A percentile compares a stretch with the other conserved stretches of the same genome.
These are phyloP conservation scores for Begonia masoniana DNA, from an alignment of 306 rosid species.

Conservation along the genomic window DNA sequence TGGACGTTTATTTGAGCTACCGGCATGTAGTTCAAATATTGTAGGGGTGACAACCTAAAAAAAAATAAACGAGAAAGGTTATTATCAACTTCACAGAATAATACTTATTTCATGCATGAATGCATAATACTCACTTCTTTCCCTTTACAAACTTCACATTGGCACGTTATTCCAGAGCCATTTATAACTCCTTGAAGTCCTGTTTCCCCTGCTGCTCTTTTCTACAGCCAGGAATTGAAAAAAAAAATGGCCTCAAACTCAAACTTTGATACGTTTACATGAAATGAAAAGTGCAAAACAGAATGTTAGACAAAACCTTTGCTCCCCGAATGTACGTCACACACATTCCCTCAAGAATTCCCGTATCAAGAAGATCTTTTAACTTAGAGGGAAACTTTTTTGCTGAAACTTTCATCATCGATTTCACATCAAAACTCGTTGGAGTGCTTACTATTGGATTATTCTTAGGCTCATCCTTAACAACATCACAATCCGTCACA, in stretches of 20 bases:
- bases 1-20: constrained; percentile 75
- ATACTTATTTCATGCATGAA: neutral
- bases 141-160: constrained; percentile 53
- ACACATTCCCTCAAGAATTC: constrained; percentile 65
- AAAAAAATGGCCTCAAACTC: constrained; percentile 7
- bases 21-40: constrained; percentile 80
- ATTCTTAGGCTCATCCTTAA: constrained; percentile 5
- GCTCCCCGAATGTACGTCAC: constrained; percentile 53
- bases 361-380: constrained; percentile 66
- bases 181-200: constrained; percentile 59
- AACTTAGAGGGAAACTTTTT: constrained; percentile 63
- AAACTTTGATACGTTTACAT: constrained; percentile 1
- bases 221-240: constrained; percentile 24
- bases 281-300: neutral
- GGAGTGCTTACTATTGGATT: constrained; percentile 3
- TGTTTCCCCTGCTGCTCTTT: constrained; percentile 29
- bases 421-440: constrained; percentile 9
- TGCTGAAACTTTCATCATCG: constrained; percentile 4
- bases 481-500: constrained; percentile 8
- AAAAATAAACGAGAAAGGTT: constrained; percentile 5
- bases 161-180: constrained; percentile 45
- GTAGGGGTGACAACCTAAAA: constrained; percentile 61
- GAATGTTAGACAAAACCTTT: constrained; percentile 36
- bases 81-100: neutral
- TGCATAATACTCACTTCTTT: constrained; percentile 33